Conservation (phyloP, 768 basidiomycete species). For the Amanita jacksonii region DNA sequence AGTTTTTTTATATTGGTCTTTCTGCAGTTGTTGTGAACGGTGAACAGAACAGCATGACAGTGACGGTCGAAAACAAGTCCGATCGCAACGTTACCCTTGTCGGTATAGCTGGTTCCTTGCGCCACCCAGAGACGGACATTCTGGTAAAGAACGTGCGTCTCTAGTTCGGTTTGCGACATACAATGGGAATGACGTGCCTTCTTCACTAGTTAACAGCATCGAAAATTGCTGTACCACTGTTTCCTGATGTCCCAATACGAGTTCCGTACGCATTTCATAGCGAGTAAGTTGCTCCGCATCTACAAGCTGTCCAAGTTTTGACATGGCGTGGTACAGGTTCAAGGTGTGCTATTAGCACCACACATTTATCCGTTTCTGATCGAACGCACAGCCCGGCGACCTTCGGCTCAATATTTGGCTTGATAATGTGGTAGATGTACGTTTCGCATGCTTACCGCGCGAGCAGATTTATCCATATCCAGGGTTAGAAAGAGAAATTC, state of each 20-base stretch:
- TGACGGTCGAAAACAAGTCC: constrained; percentile 70
- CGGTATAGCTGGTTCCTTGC: constrained; percentile 57
- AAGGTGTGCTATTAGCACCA: constrained; percentile 32
- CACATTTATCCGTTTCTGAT: constrained; percentile 3
- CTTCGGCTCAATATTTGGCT: constrained; percentile 66
- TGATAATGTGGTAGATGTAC: constrained; percentile 58
- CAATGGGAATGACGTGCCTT: background rate
- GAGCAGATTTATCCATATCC: constrained; percentile 1
- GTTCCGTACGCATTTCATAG: constrained; percentile 71
- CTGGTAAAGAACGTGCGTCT: constrained; percentile 66
- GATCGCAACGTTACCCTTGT: constrained; percentile 61
- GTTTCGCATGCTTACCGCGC: constrained; percentile 12
- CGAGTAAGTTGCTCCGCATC: constrained; percentile 48
- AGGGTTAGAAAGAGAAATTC: constrained; percentile 40
- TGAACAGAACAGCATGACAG: constrained; percentile 57
- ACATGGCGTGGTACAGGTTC: constrained; percentile 33
- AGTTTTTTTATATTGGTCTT: constrained; percentile 12
- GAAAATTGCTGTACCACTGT: constrained; percentile 41
- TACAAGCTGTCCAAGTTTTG: constrained; percentile 5
- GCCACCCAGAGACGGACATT: constrained; percentile 49
- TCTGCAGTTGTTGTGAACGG: constrained; percentile 79
- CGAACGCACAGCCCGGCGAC: constrained; percentile 53
- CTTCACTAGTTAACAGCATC: constrained; percentile 49
- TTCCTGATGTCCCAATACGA: constrained; percentile 48
- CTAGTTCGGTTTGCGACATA: too few species aligned